A percentile compares a stretch with the other conserved stretches of the same genome.
Evolutionary conservation across 306 rosid genomes (phyloP).

Genomic region (Castanospermum australe): DNA sequence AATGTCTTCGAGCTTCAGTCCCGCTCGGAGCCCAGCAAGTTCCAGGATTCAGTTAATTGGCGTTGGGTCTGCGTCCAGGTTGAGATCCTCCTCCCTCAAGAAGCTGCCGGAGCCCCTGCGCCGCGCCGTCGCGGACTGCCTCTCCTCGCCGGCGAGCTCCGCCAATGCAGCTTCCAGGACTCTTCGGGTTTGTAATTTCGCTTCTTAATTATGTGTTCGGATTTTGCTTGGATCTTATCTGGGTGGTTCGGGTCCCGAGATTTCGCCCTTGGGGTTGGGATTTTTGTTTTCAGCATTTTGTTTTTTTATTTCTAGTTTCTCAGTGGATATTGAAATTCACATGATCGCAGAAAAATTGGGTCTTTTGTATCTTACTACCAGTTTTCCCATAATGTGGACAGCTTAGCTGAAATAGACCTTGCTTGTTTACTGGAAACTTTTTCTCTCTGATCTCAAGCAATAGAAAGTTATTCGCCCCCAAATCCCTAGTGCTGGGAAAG

Average conservation of each 20-base stretch:
- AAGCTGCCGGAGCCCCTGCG: constrained; percentile 81
- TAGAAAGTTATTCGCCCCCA: not conserved
- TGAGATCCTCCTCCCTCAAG: constrained; percentile 80
- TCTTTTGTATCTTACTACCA: not conserved
- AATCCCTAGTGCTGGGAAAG: not conserved
- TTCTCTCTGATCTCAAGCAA: not conserved
- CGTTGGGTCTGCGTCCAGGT: constrained; percentile 50
- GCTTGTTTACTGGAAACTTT: not conserved
- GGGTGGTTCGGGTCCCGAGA: too few species aligned
- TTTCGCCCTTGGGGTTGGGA: too few species aligned
- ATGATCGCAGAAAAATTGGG: not conserved
- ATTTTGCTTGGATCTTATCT: too few species aligned
- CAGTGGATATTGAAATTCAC: constrained; percentile 2
- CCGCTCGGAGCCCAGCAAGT: constrained; percentile 68
- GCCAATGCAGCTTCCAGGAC: too few species aligned
- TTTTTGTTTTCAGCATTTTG: too few species aligned
- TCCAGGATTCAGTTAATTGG: constrained; percentile 54
- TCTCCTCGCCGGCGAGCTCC: too few species aligned
- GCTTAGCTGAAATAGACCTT: constrained; percentile 10
- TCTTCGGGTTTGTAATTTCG: too few species aligned
- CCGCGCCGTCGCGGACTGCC: too few species aligned
- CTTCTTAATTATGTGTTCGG: too few species aligned
- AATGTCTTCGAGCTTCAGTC: constrained; percentile 73
- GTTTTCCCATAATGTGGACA: constrained; percentile 5
- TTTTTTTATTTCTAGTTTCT: constrained; percentile 13